Percentiles rank a stretch among this genome's conserved stretches.
phyloP scores from a whole-genome alignment of 208 protist genomes.

The Leptomonas seymouri region DNA sequence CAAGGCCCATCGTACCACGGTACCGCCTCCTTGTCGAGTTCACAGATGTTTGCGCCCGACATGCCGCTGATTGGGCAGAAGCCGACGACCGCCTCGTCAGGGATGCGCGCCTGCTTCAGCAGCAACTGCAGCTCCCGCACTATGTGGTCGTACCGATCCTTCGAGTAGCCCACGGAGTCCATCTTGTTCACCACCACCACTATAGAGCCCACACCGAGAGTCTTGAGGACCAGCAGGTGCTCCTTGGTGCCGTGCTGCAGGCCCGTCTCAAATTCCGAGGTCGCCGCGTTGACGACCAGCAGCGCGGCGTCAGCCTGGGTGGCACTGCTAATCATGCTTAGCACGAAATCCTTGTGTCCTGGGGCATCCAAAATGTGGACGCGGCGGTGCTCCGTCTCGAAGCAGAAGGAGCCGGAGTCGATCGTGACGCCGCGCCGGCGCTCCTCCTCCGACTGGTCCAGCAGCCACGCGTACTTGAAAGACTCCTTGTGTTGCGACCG shows the following conservation, averaged over 20 bases:
- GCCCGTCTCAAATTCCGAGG: conserved; percentile 98
- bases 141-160: conserved; percentile 94
- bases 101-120: conserved; percentile 93
- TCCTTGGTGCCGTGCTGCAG: conserved; percentile 98
- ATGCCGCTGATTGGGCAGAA: conserved; percentile 85
- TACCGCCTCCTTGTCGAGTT: conserved; percentile 22
- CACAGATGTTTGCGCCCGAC: conserved; percentile 65
- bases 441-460: conserved; percentile 96
- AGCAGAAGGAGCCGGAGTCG: conserved; percentile 92
- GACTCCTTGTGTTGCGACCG: conserved; percentile 87
- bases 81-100: conserved; percentile 56
- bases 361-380: conserved; percentile 89
- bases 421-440: conserved; percentile 96
- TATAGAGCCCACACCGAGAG: conserved; percentile 95
- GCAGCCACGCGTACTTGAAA: conserved; percentile 97
- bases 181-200: conserved; percentile 99
- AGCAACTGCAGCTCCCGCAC: conserved; percentile 91
- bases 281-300: conserved; percentile 97
- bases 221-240: conserved; percentile 97
- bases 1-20: conserved; percentile 83
- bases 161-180: conserved; percentile 95
- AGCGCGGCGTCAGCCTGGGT: conserved; percentile 98
- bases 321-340: conserved; percentile 98
- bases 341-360: conserved; percentile 98
- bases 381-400: conserved; percentile 90